phyloP scores from a whole-genome alignment of 176 grass and related monocot species.

The Raddia guianensis region DNA sequence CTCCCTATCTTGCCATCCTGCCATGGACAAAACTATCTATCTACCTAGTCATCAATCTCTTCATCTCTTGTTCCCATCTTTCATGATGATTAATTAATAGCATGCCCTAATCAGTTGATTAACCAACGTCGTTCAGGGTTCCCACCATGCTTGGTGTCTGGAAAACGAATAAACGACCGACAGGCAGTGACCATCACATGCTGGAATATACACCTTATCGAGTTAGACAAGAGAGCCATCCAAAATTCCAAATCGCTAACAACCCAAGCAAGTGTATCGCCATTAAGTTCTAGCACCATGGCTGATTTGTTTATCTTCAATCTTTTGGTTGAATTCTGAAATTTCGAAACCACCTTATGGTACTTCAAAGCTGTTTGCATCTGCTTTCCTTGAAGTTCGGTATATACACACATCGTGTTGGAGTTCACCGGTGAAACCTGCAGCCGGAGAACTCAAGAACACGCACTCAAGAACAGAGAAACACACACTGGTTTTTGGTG shows the following conservation, averaged over 20 bases:
- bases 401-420: background rate
- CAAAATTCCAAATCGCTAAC: background rate
- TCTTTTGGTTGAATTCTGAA: background rate
- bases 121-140: background rate
- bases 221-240: background rate
- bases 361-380: background rate
- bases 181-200: background rate
- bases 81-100: constrained; percentile 3
- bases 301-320: too few relatives aligned
- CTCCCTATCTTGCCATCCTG: background rate
- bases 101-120: background rate
- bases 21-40: background rate
- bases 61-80: background rate
- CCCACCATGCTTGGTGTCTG: background rate
- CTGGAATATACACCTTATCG: background rate
- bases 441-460: too few relatives aligned
- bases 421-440: too few relatives aligned
- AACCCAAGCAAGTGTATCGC: background rate
- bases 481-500: too few relatives aligned
- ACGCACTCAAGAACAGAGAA: too few relatives aligned
- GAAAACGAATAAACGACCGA: background rate
- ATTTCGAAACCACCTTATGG: background rate
- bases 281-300: background rate
- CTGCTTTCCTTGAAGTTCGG: background rate
- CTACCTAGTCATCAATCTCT: background rate